Evolutionary conservation across 192 early-diverging fungal genomes (phyloP), one percentile per base, ranked within the genome.

Genomic region (Backusella parvicylindrica): DNA sequence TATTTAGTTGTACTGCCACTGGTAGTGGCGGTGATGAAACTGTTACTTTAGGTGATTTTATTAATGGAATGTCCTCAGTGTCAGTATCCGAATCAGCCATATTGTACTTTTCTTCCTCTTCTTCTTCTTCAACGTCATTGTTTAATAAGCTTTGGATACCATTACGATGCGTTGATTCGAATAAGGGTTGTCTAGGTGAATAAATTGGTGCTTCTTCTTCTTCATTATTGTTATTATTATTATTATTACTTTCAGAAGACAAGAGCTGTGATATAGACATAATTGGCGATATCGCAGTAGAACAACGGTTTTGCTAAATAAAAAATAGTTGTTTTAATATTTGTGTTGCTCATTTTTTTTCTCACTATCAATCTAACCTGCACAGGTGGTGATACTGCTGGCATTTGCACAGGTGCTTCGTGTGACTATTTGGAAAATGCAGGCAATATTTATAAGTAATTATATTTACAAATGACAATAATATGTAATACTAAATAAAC

Each of bases 41-140:
- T n/a, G 71, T 40, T 40, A 38, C 68, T 63, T 38, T 41, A 21
- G 68, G 35, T 3, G 68, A 73, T 37, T 70, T 11, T 16, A 70
- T 63, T 2, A 71, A 18, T n/a, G 70, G 47, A 67, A 75, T 75
- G 31, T 75, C 73, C 38, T 74, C 68, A 6, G 73, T 79, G 32
- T 76, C 79, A 3, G 69, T 77, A 32, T 77, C 76, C 12, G 76
- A 73, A 50, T 77, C 76, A n/a, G 76, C 71, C 41, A 71, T 73
- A 18, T 75, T 35, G 3, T 69, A 67, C 7, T 28, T 53, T n/a
- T 56, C 65, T 38, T 56, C 43, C 3, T 31, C 38, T 33, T 26
- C n/a, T 18, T 74, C 64, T 13, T 33, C 73, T 16, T 47, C 43
- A 47, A 50, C 28, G 13, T 68, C 60, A 32, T 70, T 68, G 32